Base-by-base conservation (phyloP, 164 flowering plant genomes). In the Platanus orientalis region DNA sequence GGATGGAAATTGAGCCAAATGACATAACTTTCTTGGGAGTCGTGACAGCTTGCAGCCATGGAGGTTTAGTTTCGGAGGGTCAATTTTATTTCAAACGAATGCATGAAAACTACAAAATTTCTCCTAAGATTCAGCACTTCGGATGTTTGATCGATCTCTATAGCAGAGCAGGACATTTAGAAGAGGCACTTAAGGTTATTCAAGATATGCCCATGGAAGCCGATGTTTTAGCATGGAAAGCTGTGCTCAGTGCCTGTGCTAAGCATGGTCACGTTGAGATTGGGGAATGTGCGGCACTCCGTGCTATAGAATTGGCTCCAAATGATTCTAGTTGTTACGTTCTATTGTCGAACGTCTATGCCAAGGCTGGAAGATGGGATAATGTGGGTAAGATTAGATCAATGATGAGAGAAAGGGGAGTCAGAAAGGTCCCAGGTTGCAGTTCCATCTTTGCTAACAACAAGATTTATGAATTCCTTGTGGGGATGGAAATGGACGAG, bases 31-130 rank as follows among this genome's bases (percentile, higher is more conserved):
- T 78, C 57, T 47, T 76, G 32, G 73, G 69, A 29, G 59, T 73
- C 34, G 26, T 78, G 42, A 68, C 44, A 55, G 75, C 79, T 13
- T 78, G 82, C 71, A 71, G 71, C 17, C 79, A 73, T 71, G 68
- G 61, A 32, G 73, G 78, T 10, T 59, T 75, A 26, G 75, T 78
- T 59, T 26, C 27, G 29, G 75, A 71, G 58, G 77, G 79, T 58
- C 32, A 40, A 23, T 44, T 27, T 7, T 67, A 34, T 53, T 78
- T 75, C 52, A 62, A 61, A 12, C 24, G 24, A 19, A 72, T 75
- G 69, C 21, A 1, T 3, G 63, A 65, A 32, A 47, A 30, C 3
- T 72, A 70, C 57, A 58, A 50, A 25, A 34, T 75, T 25, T 54
- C 25, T 45, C 76, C 73, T 4, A 57, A 47, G 25, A 65, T 66